Evolutionary conservation across 2,329 filamentous ascomycete genomes (phyloP), one percentile per base, ranked within the genome.

Genomic region (Colletotrichum trifolii): DNA sequence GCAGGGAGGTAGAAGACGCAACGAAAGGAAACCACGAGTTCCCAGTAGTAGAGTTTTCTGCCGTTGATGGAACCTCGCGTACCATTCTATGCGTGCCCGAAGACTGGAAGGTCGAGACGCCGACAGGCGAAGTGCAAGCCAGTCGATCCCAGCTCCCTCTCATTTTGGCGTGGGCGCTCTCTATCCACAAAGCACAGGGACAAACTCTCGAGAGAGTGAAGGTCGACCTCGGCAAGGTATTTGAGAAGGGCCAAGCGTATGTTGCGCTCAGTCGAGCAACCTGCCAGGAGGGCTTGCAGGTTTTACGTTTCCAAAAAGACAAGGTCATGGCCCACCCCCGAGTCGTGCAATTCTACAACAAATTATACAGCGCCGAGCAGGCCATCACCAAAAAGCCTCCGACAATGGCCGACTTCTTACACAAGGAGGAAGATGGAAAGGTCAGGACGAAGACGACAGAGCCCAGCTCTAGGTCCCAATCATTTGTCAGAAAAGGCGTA

Each of bases 181-280:
- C 94, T 1, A 99, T 99, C 65, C 96, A 99, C 82, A 99, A 99
- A 79, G 96, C 96, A 1, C 95, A 98, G 75, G 95, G 95, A 2
- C 95, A 98, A 76, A 98, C 95, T 1, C 81, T 97, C 34, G 94
- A 97, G 73, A 86, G 95, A 54, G 96, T 99, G 65, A 97, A 97
- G 74, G 96, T 99, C 34, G 94, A 99, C 74, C 83, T 99, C 1
- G 92, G 93, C 36, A 91, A 88, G 67, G 92, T 97, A 1, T 99
- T 99, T 72, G 96, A 99, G 76, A 97, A 97, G 77, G 96, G 96
- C 0, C 96, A 99, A 77, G 96, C 96, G 6, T 99, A 99, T 74
- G 96, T 99, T 55, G 96, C 96, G 55, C 87, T 99, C 12, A 97
- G 93, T 82, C 92, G 96, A 78, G 96, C 96, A 12, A 97, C 93